Evolutionary conservation across 2,329 filamentous ascomycete genomes (phyloP).

Genomic region (Truncatella angustata): DNA sequence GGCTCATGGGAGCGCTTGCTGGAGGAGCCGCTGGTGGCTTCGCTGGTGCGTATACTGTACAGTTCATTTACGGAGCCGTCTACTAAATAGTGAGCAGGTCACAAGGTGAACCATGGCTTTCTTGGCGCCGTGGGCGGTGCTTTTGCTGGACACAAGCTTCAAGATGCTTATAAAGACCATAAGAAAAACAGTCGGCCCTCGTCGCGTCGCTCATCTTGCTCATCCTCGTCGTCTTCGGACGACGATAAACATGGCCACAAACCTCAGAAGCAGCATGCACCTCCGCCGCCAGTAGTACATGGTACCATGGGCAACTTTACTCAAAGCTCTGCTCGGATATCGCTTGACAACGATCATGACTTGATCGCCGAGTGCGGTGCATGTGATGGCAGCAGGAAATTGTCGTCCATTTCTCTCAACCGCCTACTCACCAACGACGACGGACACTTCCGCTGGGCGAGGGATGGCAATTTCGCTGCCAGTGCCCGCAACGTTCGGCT

Average conservation of each 20-base stretch:
- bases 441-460: slow-evolving; percentile 15
- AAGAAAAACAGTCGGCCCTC: slow-evolving; percentile 2
- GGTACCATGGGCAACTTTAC: slow-evolving; percentile 15
- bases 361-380: slow-evolving; percentile 16
- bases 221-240: slow-evolving; percentile 5
- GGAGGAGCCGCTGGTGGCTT: slow-evolving; percentile 7
- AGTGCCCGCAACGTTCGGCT: slow-evolving; percentile 16
- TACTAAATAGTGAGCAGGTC: not conserved
- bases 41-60: not conserved
- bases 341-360: slow-evolving; percentile 15
- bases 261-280: not conserved
- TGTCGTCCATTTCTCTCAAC: slow-evolving; percentile 17
- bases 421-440: slow-evolving; percentile 15
- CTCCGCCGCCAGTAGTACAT: not conserved
- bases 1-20: slow-evolving; percentile 6
- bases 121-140: slow-evolving; percentile 8
- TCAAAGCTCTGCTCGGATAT: slow-evolving; percentile 10
- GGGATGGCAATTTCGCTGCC: slow-evolving; percentile 15
- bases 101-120: slow-evolving; percentile 8
- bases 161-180: slow-evolving; percentile 7
- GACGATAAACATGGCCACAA: not conserved
- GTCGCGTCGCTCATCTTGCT: slow-evolving; percentile 1
- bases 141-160: slow-evolving; percentile 9
- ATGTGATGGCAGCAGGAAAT: slow-evolving; percentile 13
- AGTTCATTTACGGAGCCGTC: not conserved